Evolutionary conservation across 495 filamentous ascomycete genomes (phyloP).

Genomic region (Hyaloscypha variabilis): DNA sequence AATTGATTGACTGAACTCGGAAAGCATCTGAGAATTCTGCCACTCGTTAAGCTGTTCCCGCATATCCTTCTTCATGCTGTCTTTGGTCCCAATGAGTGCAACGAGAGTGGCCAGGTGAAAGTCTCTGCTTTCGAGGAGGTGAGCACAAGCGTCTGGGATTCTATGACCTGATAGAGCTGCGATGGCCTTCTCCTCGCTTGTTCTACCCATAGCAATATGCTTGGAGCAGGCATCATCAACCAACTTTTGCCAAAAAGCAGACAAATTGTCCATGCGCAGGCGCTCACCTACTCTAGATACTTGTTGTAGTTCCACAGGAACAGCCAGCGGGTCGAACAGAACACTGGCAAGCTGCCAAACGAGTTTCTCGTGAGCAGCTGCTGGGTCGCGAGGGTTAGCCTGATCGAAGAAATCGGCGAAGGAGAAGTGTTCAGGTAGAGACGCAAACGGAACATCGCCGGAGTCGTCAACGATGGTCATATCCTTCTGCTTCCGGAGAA

Average conservation of each 20-base stretch:
- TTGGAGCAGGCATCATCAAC: conserved; percentile 58
- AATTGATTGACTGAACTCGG: conserved; percentile 84
- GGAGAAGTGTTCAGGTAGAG: conserved; percentile 32
- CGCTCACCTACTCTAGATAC: conserved; percentile 36
- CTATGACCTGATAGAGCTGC: conserved; percentile 76
- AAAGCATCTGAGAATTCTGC: conserved; percentile 75
- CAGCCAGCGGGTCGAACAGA: conserved; percentile 75
- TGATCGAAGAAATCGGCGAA: conserved; percentile 42
- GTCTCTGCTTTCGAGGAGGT: conserved; percentile 70
- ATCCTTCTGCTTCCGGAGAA: conserved; percentile 45
- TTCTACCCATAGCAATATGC: conserved; percentile 51
- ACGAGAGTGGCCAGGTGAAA: conserved; percentile 83
- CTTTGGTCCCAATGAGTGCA: conserved; percentile 74
- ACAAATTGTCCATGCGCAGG: conserved; percentile 55
- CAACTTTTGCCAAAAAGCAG: conserved; percentile 62
- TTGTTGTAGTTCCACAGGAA: conserved; percentile 49
- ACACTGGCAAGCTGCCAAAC: conserved; percentile 81
- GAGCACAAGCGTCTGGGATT: conserved; percentile 77
- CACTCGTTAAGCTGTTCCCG: conserved; percentile 79
- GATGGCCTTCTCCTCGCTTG: conserved; percentile 81
- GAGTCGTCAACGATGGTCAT: conserved; percentile 37
- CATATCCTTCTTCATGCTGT: conserved; percentile 66
- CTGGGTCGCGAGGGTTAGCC: conserved; percentile 27
- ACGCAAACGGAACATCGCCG: conserved; percentile 51
- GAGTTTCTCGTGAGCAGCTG: conserved; percentile 55